A percentile compares a stretch with the other conserved stretches of the same genome.
Evolutionary conservation across 1,284 basidiomycete genomes (phyloP).

Genomic region (Cutaneotrichosporon mucoides): DNA sequence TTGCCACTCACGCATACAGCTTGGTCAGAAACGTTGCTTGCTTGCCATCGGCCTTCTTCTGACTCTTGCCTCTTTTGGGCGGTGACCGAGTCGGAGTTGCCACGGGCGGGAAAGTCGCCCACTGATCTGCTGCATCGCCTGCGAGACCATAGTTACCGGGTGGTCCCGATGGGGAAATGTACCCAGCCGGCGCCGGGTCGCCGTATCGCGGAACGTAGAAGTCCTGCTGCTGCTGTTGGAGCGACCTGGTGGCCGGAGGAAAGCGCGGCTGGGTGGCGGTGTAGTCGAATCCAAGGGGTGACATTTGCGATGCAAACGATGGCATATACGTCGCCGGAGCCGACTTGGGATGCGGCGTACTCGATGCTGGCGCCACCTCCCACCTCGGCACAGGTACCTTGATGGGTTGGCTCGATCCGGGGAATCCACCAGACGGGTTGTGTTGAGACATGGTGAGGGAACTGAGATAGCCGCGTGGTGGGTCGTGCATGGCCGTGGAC

Average conservation of each 20-base stretch:
- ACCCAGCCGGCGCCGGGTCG: not conserved
- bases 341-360: not conserved
- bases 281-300: not conserved
- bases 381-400: not conserved
- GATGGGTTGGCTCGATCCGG: not conserved
- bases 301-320: not conserved
- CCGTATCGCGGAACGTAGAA: not conserved
- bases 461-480: not conserved
- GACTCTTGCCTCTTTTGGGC: slow-evolving; percentile 5
- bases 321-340: not conserved
- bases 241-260: not conserved
- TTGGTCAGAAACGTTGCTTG: slow-evolving; percentile 88
- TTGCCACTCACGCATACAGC: slow-evolving; percentile 70
- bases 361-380: not conserved
- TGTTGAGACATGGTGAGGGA: not conserved
- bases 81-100: not conserved
- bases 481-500: not conserved
- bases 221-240: not conserved
- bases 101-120: not conserved
- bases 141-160: not conserved
- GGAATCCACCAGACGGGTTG: not conserved
- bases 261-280: not conserved
- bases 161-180: not conserved
- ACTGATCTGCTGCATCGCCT: not conserved
- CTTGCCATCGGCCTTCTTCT: slow-evolving; percentile 50